These are phyloP conservation scores for Albophoma yamanashiensis DNA, from an alignment of 2,329 filamentous ascomycete species.

Conservation along the genomic window DNA sequence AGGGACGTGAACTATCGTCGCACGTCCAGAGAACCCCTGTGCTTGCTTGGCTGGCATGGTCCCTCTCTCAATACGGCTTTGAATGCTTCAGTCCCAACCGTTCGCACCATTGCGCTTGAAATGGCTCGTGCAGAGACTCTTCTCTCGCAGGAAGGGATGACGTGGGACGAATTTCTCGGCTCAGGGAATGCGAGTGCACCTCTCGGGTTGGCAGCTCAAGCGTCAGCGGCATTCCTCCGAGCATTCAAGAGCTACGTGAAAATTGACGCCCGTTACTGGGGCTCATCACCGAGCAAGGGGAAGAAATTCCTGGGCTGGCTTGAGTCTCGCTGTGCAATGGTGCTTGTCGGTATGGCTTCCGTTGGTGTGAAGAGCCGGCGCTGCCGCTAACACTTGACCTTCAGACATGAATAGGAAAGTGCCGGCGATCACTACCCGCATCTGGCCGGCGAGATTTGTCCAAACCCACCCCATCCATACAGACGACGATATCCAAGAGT, in stretches of 20 bases:
- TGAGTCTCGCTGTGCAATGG: slow-evolving; percentile 45
- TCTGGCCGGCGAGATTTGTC: slow-evolving; percentile 54
- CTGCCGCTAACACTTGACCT: slow-evolving; percentile 3
- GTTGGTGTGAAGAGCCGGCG: slow-evolving; percentile 6
- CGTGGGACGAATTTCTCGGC: slow-evolving; percentile 33
- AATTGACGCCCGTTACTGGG: slow-evolving; percentile 57
- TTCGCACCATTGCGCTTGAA: slow-evolving; percentile 39
- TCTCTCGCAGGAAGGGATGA: slow-evolving; percentile 22
- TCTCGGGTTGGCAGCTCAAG: slow-evolving; percentile 5
- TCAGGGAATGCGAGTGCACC: not conserved
- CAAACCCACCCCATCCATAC: slow-evolving; percentile 12
- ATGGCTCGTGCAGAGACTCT: slow-evolving; percentile 33
- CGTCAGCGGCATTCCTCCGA: slow-evolving; percentile 36
- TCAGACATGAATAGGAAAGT: slow-evolving; percentile 44
- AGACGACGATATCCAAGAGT: slow-evolving; percentile 28
- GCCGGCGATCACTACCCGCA: slow-evolving; percentile 39
- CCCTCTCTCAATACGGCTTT: slow-evolving; percentile 50
- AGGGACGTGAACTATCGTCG: slow-evolving; percentile 39
- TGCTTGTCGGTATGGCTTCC: slow-evolving; percentile 40
- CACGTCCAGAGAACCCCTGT: slow-evolving; percentile 48
- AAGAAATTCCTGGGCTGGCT: slow-evolving; percentile 51
- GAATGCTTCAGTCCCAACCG: slow-evolving; percentile 40
- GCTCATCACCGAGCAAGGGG: slow-evolving; percentile 41
- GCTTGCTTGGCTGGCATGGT: slow-evolving; percentile 50
- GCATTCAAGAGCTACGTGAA: slow-evolving; percentile 45